phyloP scores from a whole-genome alignment of 352 stramenopile species.

The Globisporangium acanthophoron region DNA sequence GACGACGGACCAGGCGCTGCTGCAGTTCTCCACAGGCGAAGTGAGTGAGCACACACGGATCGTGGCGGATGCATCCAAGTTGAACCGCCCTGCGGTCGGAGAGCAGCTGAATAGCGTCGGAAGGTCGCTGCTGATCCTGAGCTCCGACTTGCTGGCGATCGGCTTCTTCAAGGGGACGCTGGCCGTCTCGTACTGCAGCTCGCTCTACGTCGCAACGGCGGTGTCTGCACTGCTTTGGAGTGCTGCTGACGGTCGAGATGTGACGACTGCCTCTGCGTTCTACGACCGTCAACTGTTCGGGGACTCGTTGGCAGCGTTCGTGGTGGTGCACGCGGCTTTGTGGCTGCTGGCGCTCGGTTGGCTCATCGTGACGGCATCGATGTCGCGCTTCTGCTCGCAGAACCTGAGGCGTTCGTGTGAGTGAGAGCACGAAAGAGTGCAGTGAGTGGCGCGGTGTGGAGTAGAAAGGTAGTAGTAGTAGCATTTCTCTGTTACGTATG shows the following conservation, averaged over 20 bases:
- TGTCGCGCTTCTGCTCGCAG: constrained; percentile 4
- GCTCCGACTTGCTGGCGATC: constrained; percentile 10
- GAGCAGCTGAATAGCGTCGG: background rate
- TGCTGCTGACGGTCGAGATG: background rate
- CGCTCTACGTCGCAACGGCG: background rate
- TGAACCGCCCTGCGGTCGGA: background rate
- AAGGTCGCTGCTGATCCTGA: constrained; percentile 6
- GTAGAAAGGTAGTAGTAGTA: too few species aligned
- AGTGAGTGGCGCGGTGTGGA: background rate
- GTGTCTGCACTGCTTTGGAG: background rate
- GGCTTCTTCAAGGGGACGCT: constrained; percentile 9
- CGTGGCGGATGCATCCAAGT: background rate
- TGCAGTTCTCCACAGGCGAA: constrained; percentile 2
- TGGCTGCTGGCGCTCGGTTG: constrained; percentile 5
- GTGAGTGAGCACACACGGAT: too few species aligned
- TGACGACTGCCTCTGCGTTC: background rate
- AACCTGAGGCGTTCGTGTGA: background rate
- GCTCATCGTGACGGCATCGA: constrained; percentile 7
- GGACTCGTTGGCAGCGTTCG: background rate
- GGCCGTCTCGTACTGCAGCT: constrained; percentile 9
- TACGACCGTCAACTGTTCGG: background rate
- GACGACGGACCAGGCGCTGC: background rate
- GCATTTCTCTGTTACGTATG: too few species aligned
- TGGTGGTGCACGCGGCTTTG: background rate
- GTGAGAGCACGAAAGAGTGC: background rate